Percentiles rank a stretch among this genome's conserved stretches.
These are phyloP conservation scores for Jamesozyma spencerorum DNA, from an alignment of 805 yeast species.

Conservation along the genomic window DNA sequence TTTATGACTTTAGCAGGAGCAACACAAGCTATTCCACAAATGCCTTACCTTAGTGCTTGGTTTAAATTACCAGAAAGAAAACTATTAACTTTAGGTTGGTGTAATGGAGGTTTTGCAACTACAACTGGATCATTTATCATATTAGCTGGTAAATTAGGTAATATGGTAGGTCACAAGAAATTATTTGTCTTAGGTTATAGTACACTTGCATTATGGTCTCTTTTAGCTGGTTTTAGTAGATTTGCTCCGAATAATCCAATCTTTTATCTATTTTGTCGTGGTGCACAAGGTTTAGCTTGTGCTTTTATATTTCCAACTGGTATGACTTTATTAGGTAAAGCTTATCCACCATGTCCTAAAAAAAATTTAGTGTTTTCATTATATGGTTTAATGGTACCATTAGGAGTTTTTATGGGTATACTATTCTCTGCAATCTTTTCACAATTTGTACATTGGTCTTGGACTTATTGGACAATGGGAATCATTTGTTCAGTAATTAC, in stretches of 20 bases:
- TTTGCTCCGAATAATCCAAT: slow-evolving; percentile 13
- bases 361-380: slow-evolving; percentile 48
- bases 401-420: slow-evolving; percentile 51
- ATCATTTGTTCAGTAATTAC: slow-evolving; percentile 33
- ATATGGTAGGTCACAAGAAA: slow-evolving; percentile 51
- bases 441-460: slow-evolving; percentile 47
- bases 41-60: slow-evolving; percentile 3
- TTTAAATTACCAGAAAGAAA: slow-evolving; percentile 4
- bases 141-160: slow-evolving; percentile 62
- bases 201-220: slow-evolving; percentile 50
- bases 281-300: slow-evolving; percentile 57
- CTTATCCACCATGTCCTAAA: slow-evolving; percentile 27
- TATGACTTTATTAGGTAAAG: slow-evolving; percentile 41
- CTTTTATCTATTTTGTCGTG: slow-evolving; percentile 35
- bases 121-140: slow-evolving; percentile 53
- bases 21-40: slow-evolving; percentile 8
- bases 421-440: slow-evolving; percentile 39
- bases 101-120: slow-evolving; percentile 10
- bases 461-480: slow-evolving; percentile 45
- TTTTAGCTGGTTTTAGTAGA: slow-evolving; percentile 46
- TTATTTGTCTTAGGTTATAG: slow-evolving; percentile 46
- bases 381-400: slow-evolving; percentile 55
- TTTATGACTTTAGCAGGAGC: slow-evolving; percentile 8
- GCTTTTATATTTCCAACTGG: slow-evolving; percentile 52
- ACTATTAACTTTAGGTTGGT: slow-evolving; percentile 9